Conservation (phyloP, 2,329 filamentous ascomycete species). For the Sordariomycetes sp. region DNA sequence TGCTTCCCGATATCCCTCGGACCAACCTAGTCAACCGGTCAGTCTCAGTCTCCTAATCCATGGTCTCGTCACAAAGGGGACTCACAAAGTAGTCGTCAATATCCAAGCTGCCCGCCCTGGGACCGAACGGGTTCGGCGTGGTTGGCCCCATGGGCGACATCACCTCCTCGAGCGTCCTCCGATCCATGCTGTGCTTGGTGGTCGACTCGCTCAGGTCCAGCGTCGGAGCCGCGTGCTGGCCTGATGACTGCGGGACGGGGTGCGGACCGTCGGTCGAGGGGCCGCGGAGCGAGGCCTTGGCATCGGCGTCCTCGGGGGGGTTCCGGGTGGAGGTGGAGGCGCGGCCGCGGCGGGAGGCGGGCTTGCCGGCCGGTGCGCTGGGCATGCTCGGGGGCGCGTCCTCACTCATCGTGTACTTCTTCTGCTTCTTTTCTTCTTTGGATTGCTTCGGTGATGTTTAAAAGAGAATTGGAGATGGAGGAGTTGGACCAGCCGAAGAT, state of each 20-base stretch:
- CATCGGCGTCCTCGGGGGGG: neutral
- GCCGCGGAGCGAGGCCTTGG: neutral
- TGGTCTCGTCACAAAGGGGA: neutral
- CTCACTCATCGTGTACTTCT: no score
- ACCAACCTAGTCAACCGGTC: constrained; percentile 20
- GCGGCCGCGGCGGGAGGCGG: no score
- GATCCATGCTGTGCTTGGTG: constrained; percentile 2
- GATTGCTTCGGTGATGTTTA: no score
- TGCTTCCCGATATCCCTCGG: constrained; percentile 62
- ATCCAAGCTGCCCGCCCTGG: constrained; percentile 3
- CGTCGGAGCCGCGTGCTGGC: neutral
- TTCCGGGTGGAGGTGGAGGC: no score
- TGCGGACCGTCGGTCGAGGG: neutral
- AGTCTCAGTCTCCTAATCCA: neutral
- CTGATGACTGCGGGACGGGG: neutral
- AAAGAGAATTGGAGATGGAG: no score
- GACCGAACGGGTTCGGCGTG: constrained; percentile 1
- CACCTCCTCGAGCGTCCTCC: neutral
- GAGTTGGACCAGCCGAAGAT: no score
- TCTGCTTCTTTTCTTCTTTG: no score
- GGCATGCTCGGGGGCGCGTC: no score
- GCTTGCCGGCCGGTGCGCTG: no score
- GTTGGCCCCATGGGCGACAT: neutral
- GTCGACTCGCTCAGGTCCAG: neutral
- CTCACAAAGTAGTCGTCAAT: constrained; percentile 12